Evolutionary conservation across 2,329 filamentous ascomycete species (phyloP).

Genomic region (Alternaria rosae): DNA sequence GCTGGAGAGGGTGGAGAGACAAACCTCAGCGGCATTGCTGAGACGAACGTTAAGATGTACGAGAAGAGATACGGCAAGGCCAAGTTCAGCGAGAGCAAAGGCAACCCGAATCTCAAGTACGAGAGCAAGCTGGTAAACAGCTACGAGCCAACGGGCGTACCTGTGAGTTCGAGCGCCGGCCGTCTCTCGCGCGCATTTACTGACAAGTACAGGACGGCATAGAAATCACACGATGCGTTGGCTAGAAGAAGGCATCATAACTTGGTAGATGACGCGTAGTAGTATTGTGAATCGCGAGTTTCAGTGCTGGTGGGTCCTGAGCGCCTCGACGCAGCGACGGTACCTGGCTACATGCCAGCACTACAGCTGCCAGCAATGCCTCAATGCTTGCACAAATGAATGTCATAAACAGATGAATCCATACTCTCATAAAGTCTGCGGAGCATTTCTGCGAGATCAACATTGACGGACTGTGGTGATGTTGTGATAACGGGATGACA

Average conservation of each 20-base stretch:
- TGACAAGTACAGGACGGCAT: conserved; percentile 63
- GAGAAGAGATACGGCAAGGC: conserved; percentile 56
- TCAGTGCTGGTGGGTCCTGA: neutral
- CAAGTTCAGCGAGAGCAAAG: conserved; percentile 54
- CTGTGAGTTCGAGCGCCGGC: conserved; percentile 56
- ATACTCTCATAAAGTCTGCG: neutral
- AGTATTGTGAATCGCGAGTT: neutral
- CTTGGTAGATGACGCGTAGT: neutral
- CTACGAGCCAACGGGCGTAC: conserved; percentile 72
- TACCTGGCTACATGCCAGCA: neutral
- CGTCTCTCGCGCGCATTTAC: neutral
- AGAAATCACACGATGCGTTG: conserved; percentile 68
- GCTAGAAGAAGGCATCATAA: conserved; percentile 18
- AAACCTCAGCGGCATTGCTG: conserved; percentile 52
- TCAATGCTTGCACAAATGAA: neutral
- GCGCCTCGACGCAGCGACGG: neutral
- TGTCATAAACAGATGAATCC: neutral
- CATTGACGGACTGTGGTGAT: conserved; percentile 1
- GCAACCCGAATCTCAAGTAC: conserved; percentile 72
- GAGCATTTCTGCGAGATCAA: neutral
- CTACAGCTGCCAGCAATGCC: neutral
- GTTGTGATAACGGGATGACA: neutral
- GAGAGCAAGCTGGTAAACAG: conserved; percentile 69
- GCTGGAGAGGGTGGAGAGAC: conserved; percentile 40
- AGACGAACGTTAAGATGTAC: conserved; percentile 59